Evolutionary conservation across 2,329 filamentous ascomycete genomes (phyloP).

Genomic region (Trichophyton rubrum): DNA sequence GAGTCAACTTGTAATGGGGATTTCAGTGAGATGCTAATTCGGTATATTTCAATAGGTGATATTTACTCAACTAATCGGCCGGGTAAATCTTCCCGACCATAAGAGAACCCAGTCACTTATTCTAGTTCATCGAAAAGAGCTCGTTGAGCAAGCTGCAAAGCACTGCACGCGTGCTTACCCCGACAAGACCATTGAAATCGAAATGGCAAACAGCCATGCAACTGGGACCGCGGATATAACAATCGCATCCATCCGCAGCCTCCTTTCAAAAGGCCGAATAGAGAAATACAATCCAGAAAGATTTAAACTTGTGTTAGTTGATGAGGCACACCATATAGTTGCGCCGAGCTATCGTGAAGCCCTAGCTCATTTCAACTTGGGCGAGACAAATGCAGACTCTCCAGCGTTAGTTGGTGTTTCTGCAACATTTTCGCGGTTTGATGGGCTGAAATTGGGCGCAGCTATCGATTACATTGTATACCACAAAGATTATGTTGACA

Average conservation of each 20-base stretch:
- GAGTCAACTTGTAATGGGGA: not conserved
- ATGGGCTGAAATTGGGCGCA: constrained; percentile 67
- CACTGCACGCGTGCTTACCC: constrained; percentile 79
- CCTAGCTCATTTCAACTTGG: constrained; percentile 66
- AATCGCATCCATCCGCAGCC: constrained; percentile 76
- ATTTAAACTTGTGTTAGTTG: constrained; percentile 87
- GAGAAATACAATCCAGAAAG: constrained; percentile 62
- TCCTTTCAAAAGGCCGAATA: constrained; percentile 65
- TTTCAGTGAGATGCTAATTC: not conserved
- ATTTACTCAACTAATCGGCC: constrained; percentile 87
- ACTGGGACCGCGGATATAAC: constrained; percentile 82
- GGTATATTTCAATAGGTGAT: constrained; percentile 51
- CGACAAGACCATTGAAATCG: constrained; percentile 67
- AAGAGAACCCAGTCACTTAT: constrained; percentile 69
- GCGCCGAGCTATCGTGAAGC: constrained; percentile 64
- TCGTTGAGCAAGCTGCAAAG: constrained; percentile 82
- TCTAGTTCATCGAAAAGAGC: constrained; percentile 78
- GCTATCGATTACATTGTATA: constrained; percentile 95
- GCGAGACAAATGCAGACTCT: constrained; percentile 31
- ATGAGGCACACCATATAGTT: constrained; percentile 95
- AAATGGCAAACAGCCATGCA: constrained; percentile 71
- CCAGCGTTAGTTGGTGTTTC: constrained; percentile 80
- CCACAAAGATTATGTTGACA: constrained; percentile 70
- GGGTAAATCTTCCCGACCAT: constrained; percentile 46
- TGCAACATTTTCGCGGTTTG: constrained; percentile 65